Evolutionary conservation across 2,329 filamentous ascomycete species (phyloP).

Genomic region (Phaeomoniella chlamydospora): DNA sequence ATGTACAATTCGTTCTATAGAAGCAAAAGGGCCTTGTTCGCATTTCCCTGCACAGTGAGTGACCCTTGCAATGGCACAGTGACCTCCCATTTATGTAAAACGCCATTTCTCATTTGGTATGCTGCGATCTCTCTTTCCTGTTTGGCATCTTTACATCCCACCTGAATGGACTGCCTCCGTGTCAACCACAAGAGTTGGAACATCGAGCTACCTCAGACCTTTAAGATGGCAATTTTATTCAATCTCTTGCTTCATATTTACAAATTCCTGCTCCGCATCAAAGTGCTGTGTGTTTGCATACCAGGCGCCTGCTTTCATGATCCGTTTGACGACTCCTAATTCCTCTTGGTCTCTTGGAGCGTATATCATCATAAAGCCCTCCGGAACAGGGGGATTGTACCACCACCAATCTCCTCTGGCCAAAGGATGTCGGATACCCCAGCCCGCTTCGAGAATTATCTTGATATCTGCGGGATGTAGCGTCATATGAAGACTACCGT

Average conservation of each 20-base stretch:
- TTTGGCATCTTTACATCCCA: too few species aligned
- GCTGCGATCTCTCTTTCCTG: too few species aligned
- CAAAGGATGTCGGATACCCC: constrained; percentile 53
- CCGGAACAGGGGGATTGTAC: constrained; percentile 9
- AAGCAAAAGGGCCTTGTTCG: too few species aligned
- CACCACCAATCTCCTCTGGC: constrained; percentile 43
- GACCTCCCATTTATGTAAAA: too few species aligned
- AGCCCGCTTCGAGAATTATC: constrained; percentile 56
- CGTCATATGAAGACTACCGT: constrained; percentile 64
- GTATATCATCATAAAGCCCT: constrained; percentile 62
- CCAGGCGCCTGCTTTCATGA: constrained; percentile 64
- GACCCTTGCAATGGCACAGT: too few species aligned
- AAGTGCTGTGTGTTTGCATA: constrained; percentile 16
- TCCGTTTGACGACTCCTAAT: constrained; percentile 48
- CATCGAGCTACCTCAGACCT: too few species aligned
- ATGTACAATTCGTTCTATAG: too few species aligned
- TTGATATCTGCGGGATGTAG: constrained; percentile 66
- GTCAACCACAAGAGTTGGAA: too few species aligned
- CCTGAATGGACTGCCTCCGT: too few species aligned
- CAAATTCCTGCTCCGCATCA: not conserved
- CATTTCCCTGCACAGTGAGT: too few species aligned
- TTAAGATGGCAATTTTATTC: too few species aligned
- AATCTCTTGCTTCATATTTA: not conserved
- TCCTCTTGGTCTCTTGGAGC: constrained; percentile 57
- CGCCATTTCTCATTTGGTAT: too few species aligned